Evolutionary conservation across 2,329 filamentous ascomycete species (phyloP), one percentile per base, ranked within the genome.

Genomic region (Curvularia verruculosa): DNA sequence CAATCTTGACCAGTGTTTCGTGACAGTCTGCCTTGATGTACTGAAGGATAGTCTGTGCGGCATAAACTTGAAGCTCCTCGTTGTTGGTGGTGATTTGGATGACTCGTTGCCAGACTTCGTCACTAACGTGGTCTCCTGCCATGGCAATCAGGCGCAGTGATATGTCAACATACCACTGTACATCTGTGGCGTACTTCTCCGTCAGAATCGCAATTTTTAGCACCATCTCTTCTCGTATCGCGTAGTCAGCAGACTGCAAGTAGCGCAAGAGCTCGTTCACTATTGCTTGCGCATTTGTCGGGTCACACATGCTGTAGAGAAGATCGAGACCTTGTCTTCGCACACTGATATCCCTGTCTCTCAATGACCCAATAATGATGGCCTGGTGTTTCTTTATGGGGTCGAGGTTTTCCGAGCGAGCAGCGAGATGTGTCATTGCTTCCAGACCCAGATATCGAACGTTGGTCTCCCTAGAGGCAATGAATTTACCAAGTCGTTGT

Each of bases 21-120:
- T 99, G 95, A 75, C 93, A 97, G 75, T 94, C 90, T 59, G 96
- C 91, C 76, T 96, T 96, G 76, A 97, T 84, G 72, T 98, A 96
- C 65, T 94, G 89, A 39, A 99, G 80, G 21, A 95, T 92, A 68
- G 96, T 96, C 73, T 96, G 91, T 4, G 95, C 92, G 1, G 95
- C 95, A 74, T 99, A 99, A 0, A 96, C 89, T 77, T 99, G 95
- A 10, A 99, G 84, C 76, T 98, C 94, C 77, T 99, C 95, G 76
- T 99, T 99, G 81, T 99, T 99, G 52, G 95, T 98, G 57, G 98
- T 93, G 67, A 99, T 98, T 76, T 99, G 95, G 61, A 96, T 97
- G 54, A 99, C 94, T 68, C 95, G 88, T 76, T 99, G 95, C 95
- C 95, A 99, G 18, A 99, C 95, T 78, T 99, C 95, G 63, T 99